A percentile compares a stretch with the other conserved stretches of the same genome.
These are phyloP conservation scores for Cercospora sesami DNA, from an alignment of 2,329 filamentous ascomycete genomes.

Conservation along the genomic window DNA sequence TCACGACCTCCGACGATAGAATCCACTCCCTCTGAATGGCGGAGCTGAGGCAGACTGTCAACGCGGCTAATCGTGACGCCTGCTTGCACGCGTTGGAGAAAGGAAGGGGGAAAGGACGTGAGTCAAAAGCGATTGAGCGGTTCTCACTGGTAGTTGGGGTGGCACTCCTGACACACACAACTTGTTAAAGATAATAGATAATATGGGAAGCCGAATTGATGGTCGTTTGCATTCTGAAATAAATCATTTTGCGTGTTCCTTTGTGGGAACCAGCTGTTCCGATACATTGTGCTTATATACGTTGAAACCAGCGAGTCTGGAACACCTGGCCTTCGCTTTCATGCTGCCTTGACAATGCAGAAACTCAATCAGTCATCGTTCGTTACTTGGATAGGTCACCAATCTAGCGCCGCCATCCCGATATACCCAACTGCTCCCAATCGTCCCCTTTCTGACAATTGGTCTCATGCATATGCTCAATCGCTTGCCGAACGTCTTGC, in stretches of 20 bases:
- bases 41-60: background rate
- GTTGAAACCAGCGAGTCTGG: background rate
- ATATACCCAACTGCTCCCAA: background rate
- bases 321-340: background rate
- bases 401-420: background rate
- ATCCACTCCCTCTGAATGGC: background rate
- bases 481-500: background rate
- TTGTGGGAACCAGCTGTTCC: background rate
- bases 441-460: background rate
- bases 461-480: background rate
- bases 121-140: background rate
- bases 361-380: background rate
- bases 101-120: background rate
- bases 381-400: too few species aligned
- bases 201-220: background rate
- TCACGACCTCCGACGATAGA: background rate
- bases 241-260: background rate
- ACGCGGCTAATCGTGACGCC: background rate
- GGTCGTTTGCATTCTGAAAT: background rate
- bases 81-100: background rate
- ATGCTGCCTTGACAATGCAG: background rate
- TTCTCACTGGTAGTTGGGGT: background rate
- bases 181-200: background rate
- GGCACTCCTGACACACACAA: background rate
- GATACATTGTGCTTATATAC: background rate